Evolutionary conservation across 2,329 filamentous ascomycete genomes (phyloP), one percentile per base, ranked within the genome.

Genomic region (Ascosphaera apis): DNA sequence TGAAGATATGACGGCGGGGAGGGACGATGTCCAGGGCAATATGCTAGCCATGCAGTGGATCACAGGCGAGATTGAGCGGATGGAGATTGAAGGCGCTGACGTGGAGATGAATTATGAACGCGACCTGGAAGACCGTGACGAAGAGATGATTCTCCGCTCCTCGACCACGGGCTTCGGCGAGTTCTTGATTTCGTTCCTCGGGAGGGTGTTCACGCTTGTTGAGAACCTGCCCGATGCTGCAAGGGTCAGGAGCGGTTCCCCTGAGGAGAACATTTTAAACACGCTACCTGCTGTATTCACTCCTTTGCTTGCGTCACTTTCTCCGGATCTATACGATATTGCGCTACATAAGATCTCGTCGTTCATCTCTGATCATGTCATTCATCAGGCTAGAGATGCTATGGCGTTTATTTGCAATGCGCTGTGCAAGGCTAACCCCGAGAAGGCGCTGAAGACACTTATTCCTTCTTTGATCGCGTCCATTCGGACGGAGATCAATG

Each of bases 381-480:
- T 98, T 13, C 84, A 98, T 47, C 88, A 95, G 56, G 86, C 88
- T 36, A 67, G 86, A 44, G 88, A 98, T 62, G 86, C 88, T 5
- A 93, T 98, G 78, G 88, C 91, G 1, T 98, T 92, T 66, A 95
- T 95, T 37, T 80, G 86, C 57, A 95, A 93, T 54, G 80, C 82
- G 0, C 65, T 98, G 16, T 92, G 88, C 65, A 95, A 95, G 57
- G 82, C 91, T 45, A 81, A 91, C 46, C 84, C 91, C 0, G 75
- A 86, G 51, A 93, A 93, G 59, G 83, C 88, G 0, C 63, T 98
- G 35, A 88, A 84, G 51, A 72, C 82, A 11, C 78, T 98, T 37
- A 67, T 98, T 21, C 88, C 88, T 1, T 82, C 92, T 61, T 65
- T 95, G 36, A 77, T 91, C 35, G 69, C 80, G 51, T 84, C 81